Evolutionary conservation across 345 rosid species (phyloP), one percentile per base, ranked within the genome.

Genomic region (Euphorbia pulcherrima): DNA sequence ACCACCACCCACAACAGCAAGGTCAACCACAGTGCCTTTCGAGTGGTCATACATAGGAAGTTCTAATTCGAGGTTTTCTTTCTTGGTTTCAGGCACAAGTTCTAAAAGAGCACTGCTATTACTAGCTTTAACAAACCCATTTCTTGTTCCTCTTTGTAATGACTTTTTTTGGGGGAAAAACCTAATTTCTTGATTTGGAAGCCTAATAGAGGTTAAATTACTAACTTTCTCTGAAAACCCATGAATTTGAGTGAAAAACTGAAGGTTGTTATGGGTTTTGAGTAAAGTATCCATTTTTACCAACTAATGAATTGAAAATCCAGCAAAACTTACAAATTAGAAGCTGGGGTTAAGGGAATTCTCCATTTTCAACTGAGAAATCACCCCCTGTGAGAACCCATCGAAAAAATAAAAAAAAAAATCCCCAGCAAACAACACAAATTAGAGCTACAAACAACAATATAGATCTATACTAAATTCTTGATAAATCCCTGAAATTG

Each of bases 1-100:
- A 6, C 99, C 99, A 0, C 99, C 99, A 20, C 99, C 99, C 2
- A 94, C 99, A 26, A 94, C 91, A 0, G 97, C 99, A 44, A 94
- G 81, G 73, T 94, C 99, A 60, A 89, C 89, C 18, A 79, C 80
- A 54, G 65, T 70, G 13, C 83, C 87, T 78, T 82, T 83, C 8
- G 88, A 77, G 4, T 90, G 78, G 74, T 93, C 88, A 73, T 79
- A 86, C 67, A 86, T n/a, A 46, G 97, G 98, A 68, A 90, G 95
- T 71, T 90, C 97, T 62, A 86, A 81, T 1, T 90, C 94, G 46
- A 93, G 96, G 77, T 69, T 90, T 73, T 93, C 97, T 82, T 81
- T 88, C 83, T 85, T 93, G 67, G 88, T 84, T 74, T 86, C 95
- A 24, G 97, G 98, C 60, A 93, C 96, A 63, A 90, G 90, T 80